Base-by-base conservation (phyloP, 495 filamentous ascomycete species). In the Saxophila tyrrhenica region DNA sequence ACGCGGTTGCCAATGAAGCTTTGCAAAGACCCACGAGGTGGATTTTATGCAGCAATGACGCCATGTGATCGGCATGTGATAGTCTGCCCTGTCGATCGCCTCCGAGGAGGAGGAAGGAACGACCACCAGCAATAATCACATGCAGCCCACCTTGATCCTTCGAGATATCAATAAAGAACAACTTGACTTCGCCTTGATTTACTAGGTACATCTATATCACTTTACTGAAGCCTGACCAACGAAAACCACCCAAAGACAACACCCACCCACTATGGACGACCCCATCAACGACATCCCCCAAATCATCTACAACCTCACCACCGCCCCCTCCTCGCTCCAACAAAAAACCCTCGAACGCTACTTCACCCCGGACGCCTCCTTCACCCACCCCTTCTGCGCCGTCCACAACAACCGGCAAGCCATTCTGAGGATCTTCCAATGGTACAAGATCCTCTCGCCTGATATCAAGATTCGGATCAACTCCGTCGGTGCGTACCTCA, bases 381-480 rank as follows among this genome's bases (percentile, higher is more conserved):
- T 94, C 65, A 72, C 77, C 2, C 89, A 95, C 64, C 88, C 89
- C 0, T 85, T 94, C 67, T 91, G 85, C 63, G 77, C 75, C 56
- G 81, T 80, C 65, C 66, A 65, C 8, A 55, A 72, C 20, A 83
- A 85, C 13, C 74, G 86, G 41, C 74, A 71, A 63, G 63, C 83
- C 19, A 73, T 94, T 24, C 71, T 72, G 54, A 75, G 76, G 53
- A 83, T 94, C 38, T 91, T 83, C 59, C 84, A 83, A 56, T 94
- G 87, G 85, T 92, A 94, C 67, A 87, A 87, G 64, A 82, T 91
- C 59, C 72, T 94, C 64, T 84, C 78, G 35, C 89, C 89, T 1
- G 69, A 72, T n/a, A 86, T 90, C 45, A 70, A 80, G 21, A 59
- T 89, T n/a, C 64, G 77, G 0, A 70, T 95, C 10, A 73, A 86